phyloP scores from a whole-genome alignment of 2,329 filamentous ascomycete species.

The Trichoderma polysporum region DNA sequence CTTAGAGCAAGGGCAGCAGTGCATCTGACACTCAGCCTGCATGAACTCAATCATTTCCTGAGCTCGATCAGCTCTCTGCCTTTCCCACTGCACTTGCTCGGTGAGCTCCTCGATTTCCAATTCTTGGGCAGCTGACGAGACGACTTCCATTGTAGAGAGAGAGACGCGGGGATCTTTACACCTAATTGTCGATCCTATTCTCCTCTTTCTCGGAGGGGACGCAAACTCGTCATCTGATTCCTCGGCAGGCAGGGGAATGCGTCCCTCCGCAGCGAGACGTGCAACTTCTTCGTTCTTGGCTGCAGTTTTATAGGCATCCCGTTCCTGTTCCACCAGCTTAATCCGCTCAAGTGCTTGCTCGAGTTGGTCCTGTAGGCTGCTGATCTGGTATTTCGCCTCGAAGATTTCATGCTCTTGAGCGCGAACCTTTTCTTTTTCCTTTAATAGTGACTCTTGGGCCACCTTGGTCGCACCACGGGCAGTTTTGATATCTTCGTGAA shows the following conservation, averaged over 20 bases:
- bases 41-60: slow-evolving; percentile 74
- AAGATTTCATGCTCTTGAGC: slow-evolving; percentile 69
- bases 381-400: slow-evolving; percentile 63
- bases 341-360: slow-evolving; percentile 62
- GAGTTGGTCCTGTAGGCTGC: slow-evolving; percentile 65
- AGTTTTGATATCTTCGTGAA: slow-evolving; percentile 70
- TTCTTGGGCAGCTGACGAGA: slow-evolving; percentile 56
- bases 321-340: slow-evolving; percentile 68
- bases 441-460: slow-evolving; percentile 58
- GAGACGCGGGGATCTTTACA: slow-evolving; percentile 44
- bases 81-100: slow-evolving; percentile 55
- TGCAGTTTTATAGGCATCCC: slow-evolving; percentile 69
- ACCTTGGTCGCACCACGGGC: slow-evolving; percentile 54
- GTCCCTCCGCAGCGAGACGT: slow-evolving; percentile 69
- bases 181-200: slow-evolving; percentile 26
- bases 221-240: slow-evolving; percentile 61
- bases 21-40: slow-evolving; percentile 70
- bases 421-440: slow-evolving; percentile 61
- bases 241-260: slow-evolving; percentile 62
- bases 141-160: slow-evolving; percentile 49
- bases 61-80: slow-evolving; percentile 65
- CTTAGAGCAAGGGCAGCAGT: slow-evolving; percentile 62
- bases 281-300: slow-evolving; percentile 72
- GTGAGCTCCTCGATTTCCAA: slow-evolving; percentile 59
- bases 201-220: slow-evolving; percentile 54